Base-by-base conservation (phyloP, 768 basidiomycete genomes). In the Artomyces pyxidatus region DNA sequence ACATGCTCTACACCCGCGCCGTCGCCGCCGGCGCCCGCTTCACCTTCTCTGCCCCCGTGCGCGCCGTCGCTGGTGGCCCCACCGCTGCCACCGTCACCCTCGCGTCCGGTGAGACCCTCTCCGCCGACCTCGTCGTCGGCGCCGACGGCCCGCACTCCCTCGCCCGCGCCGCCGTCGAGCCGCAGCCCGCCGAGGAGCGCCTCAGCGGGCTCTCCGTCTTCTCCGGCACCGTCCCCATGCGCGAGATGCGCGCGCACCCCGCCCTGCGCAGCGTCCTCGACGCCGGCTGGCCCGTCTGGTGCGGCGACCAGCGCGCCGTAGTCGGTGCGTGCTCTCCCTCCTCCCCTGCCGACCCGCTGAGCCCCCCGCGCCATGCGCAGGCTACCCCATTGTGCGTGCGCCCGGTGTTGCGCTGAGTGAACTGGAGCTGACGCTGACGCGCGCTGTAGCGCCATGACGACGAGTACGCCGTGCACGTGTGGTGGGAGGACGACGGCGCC, bases 91-190 rank as follows among this genome's bases (percentile, higher is more conserved):
- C 40, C 21, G 46, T 57, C 42, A 60, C 55, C 14, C 57, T 63
- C 43, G 50, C 42, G 29, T 40, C 47, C 11, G 62, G 62, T 32
- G 56, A 60, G 32, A 48, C 58, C 19, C 44, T 63, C 30, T 25
- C 56, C 12, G 58, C 58, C 23, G 62, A 63, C 39, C 44, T 63
- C n/a, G 51, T 63, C 29, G 45, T 63, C 22, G 62, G 60, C 22
- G 61, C 61, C 17, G 60, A 63, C 49, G 61, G 61, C 29, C 57
- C 47, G 19, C 51, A 60, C 35, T 55, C 54, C 37, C 47, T 59
- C 22, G 39, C 56, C 14, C 50, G 62, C 25, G 37, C 54, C 39
- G 51, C 45, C 4, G 59, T 64, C 16, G 49, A 58, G 11, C 61
- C 57, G 11, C 32, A 32, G 1, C 45, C 48, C n/a, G 56, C 51